Conservation (phyloP, 768 basidiomycete genomes). For the Rossbeevera mucosa region DNA sequence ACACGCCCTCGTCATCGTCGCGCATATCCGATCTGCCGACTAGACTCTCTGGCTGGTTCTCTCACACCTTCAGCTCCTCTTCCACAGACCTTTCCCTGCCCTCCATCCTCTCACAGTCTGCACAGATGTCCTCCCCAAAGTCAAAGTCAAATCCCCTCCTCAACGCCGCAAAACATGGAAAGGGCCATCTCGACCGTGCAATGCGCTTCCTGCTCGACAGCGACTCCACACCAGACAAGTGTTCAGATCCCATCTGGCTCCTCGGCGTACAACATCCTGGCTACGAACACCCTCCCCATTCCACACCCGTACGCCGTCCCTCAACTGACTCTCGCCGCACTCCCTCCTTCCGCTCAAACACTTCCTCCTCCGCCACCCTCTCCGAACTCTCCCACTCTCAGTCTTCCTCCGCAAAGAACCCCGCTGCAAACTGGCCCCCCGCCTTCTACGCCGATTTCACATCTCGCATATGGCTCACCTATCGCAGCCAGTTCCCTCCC, state of each 20-base stretch:
- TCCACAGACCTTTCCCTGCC: conserved; percentile 70
- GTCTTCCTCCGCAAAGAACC: conserved; percentile 28
- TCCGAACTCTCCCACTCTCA: conserved; percentile 37
- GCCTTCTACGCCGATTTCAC: conserved; percentile 88
- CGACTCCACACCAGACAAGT: conserved; percentile 82
- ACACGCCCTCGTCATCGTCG: conserved; percentile 41
- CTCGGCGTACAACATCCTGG: conserved; percentile 80
- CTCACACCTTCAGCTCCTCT: conserved; percentile 70
- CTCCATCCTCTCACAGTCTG: conserved; percentile 47
- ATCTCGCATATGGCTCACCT: conserved; percentile 86
- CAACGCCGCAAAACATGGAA: conserved; percentile 67
- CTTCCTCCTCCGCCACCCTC: conserved; percentile 36
- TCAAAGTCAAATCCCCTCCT: conserved; percentile 50
- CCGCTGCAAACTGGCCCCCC: conserved; percentile 60
- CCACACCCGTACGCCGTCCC: conserved; percentile 33
- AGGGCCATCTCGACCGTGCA: conserved; percentile 75
- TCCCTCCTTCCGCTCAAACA: conserved; percentile 43
- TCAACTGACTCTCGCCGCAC: conserved; percentile 39
- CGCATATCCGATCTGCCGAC: conserved; percentile 68
- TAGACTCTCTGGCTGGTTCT: conserved; percentile 76
- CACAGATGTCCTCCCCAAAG: conserved; percentile 38
- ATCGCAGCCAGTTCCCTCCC: conserved; percentile 80
- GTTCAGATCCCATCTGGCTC: conserved; percentile 81
- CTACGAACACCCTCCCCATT: conserved; percentile 45
- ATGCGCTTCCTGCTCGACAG: conserved; percentile 88